Percentiles rank a stretch among this genome's conserved stretches.
Evolutionary conservation across 106 monocot species (phyloP).

Genomic region (Allium cepa): DNA sequence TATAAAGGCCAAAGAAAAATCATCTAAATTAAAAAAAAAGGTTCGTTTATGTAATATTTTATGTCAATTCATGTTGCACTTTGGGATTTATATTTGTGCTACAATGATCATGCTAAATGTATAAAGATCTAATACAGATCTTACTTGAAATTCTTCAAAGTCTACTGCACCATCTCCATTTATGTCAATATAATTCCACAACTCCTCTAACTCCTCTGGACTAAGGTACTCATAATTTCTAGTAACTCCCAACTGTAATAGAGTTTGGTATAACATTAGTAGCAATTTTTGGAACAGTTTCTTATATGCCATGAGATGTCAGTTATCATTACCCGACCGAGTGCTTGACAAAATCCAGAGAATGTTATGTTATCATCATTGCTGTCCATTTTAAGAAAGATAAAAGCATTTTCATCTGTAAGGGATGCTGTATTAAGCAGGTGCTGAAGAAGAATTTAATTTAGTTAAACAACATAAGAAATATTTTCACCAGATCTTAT

Average conservation of each 20-base stretch:
- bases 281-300: neutral
- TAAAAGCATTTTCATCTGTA: slow-evolving; percentile 74
- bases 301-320: neutral
- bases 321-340: slow-evolving; percentile 49
- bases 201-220: slow-evolving; percentile 51
- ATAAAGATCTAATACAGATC: too few species aligned
- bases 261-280: neutral
- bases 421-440: slow-evolving; percentile 48
- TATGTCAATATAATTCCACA: slow-evolving; percentile 72
- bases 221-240: slow-evolving; percentile 56
- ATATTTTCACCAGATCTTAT: neutral
- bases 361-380: slow-evolving; percentile 73
- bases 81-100: too few species aligned
- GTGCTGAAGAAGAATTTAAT: slow-evolving; percentile 35
- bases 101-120: too few species aligned
- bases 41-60: too few species aligned
- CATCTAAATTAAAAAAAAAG: too few species aligned
- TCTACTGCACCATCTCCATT: slow-evolving; percentile 69
- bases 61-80: too few species aligned
- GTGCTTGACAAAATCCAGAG: slow-evolving; percentile 56
- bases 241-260: slow-evolving; percentile 56
- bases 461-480: neutral
- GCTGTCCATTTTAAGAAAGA: slow-evolving; percentile 75
- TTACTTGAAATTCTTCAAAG: slow-evolving; percentile 81
- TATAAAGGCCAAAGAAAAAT: too few species aligned